These are phyloP conservation scores for Tylopilus balloui DNA, from an alignment of 768 basidiomycete genomes.

Conservation along the genomic window DNA sequence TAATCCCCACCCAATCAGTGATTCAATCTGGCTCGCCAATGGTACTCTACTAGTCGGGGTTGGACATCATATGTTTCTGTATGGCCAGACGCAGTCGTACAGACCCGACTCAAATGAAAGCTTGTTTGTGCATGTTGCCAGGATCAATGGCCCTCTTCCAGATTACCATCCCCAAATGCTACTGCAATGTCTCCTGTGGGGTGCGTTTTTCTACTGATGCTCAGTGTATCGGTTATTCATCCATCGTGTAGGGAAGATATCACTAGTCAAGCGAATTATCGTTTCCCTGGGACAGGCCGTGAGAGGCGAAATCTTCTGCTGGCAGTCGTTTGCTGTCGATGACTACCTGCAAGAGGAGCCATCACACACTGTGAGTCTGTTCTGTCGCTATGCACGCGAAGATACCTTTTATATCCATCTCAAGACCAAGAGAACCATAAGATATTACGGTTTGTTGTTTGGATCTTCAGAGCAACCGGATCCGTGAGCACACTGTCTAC, in stretches of 20 bases:
- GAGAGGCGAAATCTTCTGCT: constrained; percentile 24
- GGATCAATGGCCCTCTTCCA: constrained; percentile 78
- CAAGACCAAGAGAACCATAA: constrained; percentile 22
- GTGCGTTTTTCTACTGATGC: constrained; percentile 39
- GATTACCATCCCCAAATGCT: constrained; percentile 95
- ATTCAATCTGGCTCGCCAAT: constrained; percentile 88
- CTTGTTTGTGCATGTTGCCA: constrained; percentile 78
- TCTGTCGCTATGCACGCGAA: neutral
- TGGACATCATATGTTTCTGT: constrained; percentile 80
- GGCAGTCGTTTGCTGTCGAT: constrained; percentile 54
- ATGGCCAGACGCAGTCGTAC: constrained; percentile 44
- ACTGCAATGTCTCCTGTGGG: constrained; percentile 88
- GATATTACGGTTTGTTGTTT: constrained; percentile 54
- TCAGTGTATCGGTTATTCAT: constrained; percentile 1
- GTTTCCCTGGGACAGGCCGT: constrained; percentile 50
- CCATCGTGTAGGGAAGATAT: constrained; percentile 61
- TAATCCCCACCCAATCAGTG: constrained; percentile 73
- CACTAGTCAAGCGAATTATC: constrained; percentile 80
- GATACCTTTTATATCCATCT: neutral
- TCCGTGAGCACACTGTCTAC: constrained; percentile 37
- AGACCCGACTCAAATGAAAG: constrained; percentile 36
- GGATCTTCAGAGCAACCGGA: constrained; percentile 38
- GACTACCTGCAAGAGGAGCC: constrained; percentile 30
- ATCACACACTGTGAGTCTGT: constrained; percentile 18
- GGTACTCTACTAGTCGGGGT: constrained; percentile 80